phyloP scores from a whole-genome alignment of 2,329 filamentous ascomycete species.

The Botryotinia calthae region DNA sequence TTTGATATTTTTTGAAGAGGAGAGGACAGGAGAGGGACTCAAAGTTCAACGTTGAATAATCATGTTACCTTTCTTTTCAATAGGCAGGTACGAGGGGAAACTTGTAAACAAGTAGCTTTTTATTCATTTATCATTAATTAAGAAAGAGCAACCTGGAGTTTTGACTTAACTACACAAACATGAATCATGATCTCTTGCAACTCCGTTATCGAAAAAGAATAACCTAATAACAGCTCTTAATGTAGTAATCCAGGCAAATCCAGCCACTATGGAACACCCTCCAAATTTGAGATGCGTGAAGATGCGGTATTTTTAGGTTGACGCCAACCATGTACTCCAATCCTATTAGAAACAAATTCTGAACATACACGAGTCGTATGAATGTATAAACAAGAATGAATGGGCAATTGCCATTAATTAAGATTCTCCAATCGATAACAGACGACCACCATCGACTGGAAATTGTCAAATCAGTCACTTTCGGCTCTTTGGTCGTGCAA shows the following conservation, averaged over 20 bases:
- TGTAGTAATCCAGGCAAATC: conserved; percentile 3
- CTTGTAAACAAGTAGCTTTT: conserved; percentile 1
- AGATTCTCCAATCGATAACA: not conserved
- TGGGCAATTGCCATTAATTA: conserved; percentile 15
- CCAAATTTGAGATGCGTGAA: conserved; percentile 21
- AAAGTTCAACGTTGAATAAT: not conserved
- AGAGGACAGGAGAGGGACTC: not conserved
- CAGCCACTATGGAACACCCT: conserved; percentile 9
- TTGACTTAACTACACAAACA: conserved; percentile 18
- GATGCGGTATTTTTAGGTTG: conserved; percentile 11
- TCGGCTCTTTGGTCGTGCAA: conserved; percentile 58
- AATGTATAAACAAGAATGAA: conserved; percentile 21
- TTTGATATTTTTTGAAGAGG: not conserved
- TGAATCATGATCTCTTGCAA: conserved; percentile 1
- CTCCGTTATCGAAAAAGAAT: conserved; percentile 8
- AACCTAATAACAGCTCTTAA: conserved; percentile 6
- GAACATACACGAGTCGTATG: conserved; percentile 11
- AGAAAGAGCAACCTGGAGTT: conserved; percentile 12
- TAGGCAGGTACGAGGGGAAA: not conserved
- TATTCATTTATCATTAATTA: conserved; percentile 21
- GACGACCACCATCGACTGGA: not conserved
- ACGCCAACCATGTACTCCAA: conserved; percentile 20
- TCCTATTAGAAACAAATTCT: conserved; percentile 17
- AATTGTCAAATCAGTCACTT: conserved; percentile 39
- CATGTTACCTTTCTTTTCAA: not conserved